These are phyloP conservation scores for Warburgia ugandensis DNA, from an alignment of 164 flowering plant species.

Conservation along the genomic window DNA sequence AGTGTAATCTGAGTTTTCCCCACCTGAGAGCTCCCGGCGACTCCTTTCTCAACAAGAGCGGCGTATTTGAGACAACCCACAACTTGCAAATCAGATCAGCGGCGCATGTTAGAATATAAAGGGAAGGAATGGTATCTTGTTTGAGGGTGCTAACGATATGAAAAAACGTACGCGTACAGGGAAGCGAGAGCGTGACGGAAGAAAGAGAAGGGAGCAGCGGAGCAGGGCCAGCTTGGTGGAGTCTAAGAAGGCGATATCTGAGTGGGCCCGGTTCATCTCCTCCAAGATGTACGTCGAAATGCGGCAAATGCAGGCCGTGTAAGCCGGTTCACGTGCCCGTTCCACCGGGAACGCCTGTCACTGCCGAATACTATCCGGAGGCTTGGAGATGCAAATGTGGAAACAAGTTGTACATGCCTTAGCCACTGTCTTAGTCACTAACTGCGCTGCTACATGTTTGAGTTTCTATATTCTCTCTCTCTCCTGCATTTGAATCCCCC, in stretches of 20 bases:
- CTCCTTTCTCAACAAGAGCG: not conserved
- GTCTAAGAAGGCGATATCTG: slow-evolving; percentile 28
- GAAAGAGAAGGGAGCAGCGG: not conserved
- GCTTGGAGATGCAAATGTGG: slow-evolving; percentile 88
- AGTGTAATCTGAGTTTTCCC: not conserved
- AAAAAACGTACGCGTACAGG: not conserved
- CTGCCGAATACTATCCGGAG: slow-evolving; percentile 68
- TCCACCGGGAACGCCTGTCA: slow-evolving; percentile 65
- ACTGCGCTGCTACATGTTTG: too few species aligned
- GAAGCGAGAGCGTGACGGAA: not conserved
- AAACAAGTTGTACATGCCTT: slow-evolving; percentile 65
- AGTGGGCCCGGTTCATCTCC: slow-evolving; percentile 61
- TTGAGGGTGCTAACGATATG: not conserved
- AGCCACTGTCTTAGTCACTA: too few species aligned
- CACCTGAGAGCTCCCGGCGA: not conserved
- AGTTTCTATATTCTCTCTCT: too few species aligned
- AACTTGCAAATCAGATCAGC: not conserved
- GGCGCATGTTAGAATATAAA: not conserved
- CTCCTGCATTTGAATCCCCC: too few species aligned
- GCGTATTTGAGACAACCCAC: not conserved
- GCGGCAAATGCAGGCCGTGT: slow-evolving; percentile 65
- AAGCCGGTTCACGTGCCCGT: slow-evolving; percentile 68
- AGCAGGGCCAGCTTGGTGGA: too few species aligned
- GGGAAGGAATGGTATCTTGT: not conserved
- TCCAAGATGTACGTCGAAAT: slow-evolving; percentile 51